These are phyloP conservation scores for Epicoccum nigrum DNA, from an alignment of 2,329 filamentous ascomycete species.

Conservation along the genomic window DNA sequence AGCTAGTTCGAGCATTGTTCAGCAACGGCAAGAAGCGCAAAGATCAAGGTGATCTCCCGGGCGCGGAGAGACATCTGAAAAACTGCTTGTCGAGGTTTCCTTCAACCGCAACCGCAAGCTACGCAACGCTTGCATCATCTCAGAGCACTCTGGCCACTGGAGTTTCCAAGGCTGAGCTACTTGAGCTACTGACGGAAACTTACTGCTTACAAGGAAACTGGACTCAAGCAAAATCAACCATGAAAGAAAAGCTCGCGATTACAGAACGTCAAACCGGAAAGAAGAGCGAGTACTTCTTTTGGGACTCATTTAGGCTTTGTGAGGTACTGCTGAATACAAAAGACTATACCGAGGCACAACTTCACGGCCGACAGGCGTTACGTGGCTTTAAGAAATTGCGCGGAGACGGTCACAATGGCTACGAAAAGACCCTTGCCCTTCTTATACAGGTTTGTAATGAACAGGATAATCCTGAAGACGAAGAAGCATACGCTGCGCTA, in stretches of 20 bases:
- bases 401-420: slow-evolving; percentile 14
- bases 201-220: slow-evolving; percentile 19
- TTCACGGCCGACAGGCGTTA: slow-evolving; percentile 26
- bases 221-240: slow-evolving; percentile 21
- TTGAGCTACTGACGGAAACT: slow-evolving; percentile 19
- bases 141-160: slow-evolving; percentile 8
- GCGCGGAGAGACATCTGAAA: slow-evolving; percentile 21
- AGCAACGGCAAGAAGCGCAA: slow-evolving; percentile 23
- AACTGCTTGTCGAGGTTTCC: slow-evolving; percentile 25
- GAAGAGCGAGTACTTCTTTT: slow-evolving; percentile 22
- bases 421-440: slow-evolving; percentile 21
- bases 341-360: slow-evolving; percentile 28
- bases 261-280: slow-evolving; percentile 26
- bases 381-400: slow-evolving; percentile 28
- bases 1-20: slow-evolving; percentile 26
- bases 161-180: slow-evolving; percentile 20
- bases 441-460: slow-evolving; percentile 24
- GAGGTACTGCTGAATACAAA: slow-evolving; percentile 24
- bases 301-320: slow-evolving; percentile 22
- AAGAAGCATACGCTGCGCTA: slow-evolving; percentile 28
- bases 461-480: slow-evolving; percentile 25
- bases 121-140: slow-evolving; percentile 11
- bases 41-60: slow-evolving; percentile 19
- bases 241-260: slow-evolving; percentile 29
- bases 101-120: slow-evolving; percentile 17